These are phyloP conservation scores for Melanogaster broomeanus DNA, from an alignment of 768 basidiomycete genomes.

Conservation along the genomic window DNA sequence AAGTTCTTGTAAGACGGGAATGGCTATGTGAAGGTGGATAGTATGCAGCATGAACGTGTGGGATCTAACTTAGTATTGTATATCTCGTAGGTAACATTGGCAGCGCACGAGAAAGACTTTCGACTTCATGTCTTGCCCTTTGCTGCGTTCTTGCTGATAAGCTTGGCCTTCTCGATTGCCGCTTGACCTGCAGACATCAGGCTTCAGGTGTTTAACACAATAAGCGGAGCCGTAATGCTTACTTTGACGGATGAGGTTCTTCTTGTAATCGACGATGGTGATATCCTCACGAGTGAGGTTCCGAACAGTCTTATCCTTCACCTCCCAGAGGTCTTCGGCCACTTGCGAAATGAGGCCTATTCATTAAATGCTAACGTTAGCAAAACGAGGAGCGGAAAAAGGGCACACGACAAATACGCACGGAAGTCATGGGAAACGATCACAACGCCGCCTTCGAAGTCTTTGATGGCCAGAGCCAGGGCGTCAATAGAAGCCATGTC, in stretches of 20 bases:
- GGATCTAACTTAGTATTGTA: conserved; percentile 7
- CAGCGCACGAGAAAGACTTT: not conserved
- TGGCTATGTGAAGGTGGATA: not conserved
- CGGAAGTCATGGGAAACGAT: conserved; percentile 99
- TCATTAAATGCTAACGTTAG: conserved; percentile 11
- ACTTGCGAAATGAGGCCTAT: conserved; percentile 94
- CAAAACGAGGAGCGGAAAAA: conserved; percentile 1
- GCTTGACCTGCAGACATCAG: conserved; percentile 56
- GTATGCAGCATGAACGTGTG: not conserved
- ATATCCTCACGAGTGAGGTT: conserved; percentile 92
- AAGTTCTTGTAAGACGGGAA: no score
- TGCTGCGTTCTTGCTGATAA: conserved; percentile 81
- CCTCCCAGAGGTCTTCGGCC: conserved; percentile 99
- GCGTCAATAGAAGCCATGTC: conserved; percentile 99
- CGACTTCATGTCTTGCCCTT: conserved; percentile 61
- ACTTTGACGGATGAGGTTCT: conserved; percentile 79
- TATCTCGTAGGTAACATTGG: conserved; percentile 4
- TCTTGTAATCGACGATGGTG: conserved; percentile 93
- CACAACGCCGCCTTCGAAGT: conserved; percentile 96
- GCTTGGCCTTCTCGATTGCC: conserved; percentile 90
- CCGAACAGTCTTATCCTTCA: conserved; percentile 88
- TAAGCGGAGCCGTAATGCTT: conserved; percentile 28
- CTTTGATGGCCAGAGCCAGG: conserved; percentile 92
- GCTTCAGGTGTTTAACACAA: conserved; percentile 1
- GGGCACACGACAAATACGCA: conserved; percentile 40